Base-by-base conservation (phyloP, 2,329 filamentous ascomycete genomes). In the Ophiostoma angusticollis region DNA sequence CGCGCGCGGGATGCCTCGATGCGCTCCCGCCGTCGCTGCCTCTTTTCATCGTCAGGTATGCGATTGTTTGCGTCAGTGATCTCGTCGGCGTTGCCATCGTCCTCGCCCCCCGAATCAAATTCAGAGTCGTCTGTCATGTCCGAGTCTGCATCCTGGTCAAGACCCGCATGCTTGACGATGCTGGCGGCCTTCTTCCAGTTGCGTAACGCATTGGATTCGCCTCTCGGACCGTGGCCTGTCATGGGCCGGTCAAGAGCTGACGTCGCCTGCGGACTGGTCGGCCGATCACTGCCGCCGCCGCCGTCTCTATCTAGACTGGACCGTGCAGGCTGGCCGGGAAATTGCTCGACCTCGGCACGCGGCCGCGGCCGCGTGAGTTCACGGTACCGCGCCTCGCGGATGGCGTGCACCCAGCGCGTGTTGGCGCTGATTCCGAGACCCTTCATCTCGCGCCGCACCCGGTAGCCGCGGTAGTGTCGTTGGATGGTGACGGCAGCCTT, bases 391-490 rank as follows among this genome's bases (percentile, higher is more conserved):
- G 64, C 64, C 45, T 77, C 76, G 17, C 65, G 61, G 9, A 76
- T 60, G 39, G 82, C 79, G 51, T 83, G 74, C 9, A 74, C 62
- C 80, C 81, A 87, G 50, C 82, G 65, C 22, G 77, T 76, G 22
- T 67, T 72, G n/a, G 82, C 70, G 55, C 82, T 72, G 24, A 93
- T 55, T 2, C 72, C 71, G 47, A 80, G 64, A 0, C 84, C 84
- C 29, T 72, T 58, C 49, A 91, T 64, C 55, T 84, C 78, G 34
- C 84, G 64, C 31, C 84, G 70, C 35, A 74, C 69, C 39, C 81
- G 70, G 56, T 93, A 84, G 6, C 84, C 84, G 24, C 85, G 70
- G 54, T 86, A 93, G 19, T 78, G 80, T 48, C 78, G 74, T 62
- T 84, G 74, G 33, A 79, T 78, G 19, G 74, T 51, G 17, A 60